A percentile compares a stretch with the other conserved stretches of the same genome.
Conservation (phyloP, 208 protist species). For the Leishmania tropica region DNA sequence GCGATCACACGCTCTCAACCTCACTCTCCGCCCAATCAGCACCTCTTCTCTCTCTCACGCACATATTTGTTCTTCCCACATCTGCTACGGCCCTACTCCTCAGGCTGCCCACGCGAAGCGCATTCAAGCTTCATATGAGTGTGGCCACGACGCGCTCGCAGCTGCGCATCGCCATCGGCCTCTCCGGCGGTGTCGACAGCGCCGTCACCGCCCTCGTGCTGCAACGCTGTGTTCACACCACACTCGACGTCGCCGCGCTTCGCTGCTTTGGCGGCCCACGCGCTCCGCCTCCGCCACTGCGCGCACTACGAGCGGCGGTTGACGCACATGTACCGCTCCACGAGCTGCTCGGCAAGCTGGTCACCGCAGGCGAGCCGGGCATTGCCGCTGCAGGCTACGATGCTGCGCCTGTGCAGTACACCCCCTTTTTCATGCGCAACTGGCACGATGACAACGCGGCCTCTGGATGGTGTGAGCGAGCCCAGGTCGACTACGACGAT, state of each 20-base stretch:
- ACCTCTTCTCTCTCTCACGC: background rate
- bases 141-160: background rate
- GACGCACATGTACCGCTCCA: slow-evolving; percentile 3
- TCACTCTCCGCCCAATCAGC: background rate
- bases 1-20: background rate
- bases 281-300: slow-evolving; percentile 4
- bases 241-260: slow-evolving; percentile 58
- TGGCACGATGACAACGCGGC: slow-evolving; percentile 57
- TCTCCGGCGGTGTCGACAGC: slow-evolving; percentile 88
- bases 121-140: background rate
- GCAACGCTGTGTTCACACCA: slow-evolving; percentile 51
- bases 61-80: background rate
- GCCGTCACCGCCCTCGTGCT: slow-evolving; percentile 69
- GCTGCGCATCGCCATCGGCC: slow-evolving; percentile 59
- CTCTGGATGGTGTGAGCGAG: slow-evolving; percentile 51
- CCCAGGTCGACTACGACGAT: slow-evolving; percentile 67
- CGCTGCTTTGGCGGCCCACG: slow-evolving; percentile 18
- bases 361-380: background rate
- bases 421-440: slow-evolving; percentile 68
- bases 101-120: background rate
- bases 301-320: slow-evolving; percentile 10
- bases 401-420: slow-evolving; percentile 25
- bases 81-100: background rate
- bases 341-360: slow-evolving; percentile 1
- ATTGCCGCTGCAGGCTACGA: background rate